A percentile compares a stretch with the other conserved stretches of the same genome.
phyloP scores from a whole-genome alignment of 2,329 filamentous ascomycete species.

The Trichoderma afroharzianum region DNA sequence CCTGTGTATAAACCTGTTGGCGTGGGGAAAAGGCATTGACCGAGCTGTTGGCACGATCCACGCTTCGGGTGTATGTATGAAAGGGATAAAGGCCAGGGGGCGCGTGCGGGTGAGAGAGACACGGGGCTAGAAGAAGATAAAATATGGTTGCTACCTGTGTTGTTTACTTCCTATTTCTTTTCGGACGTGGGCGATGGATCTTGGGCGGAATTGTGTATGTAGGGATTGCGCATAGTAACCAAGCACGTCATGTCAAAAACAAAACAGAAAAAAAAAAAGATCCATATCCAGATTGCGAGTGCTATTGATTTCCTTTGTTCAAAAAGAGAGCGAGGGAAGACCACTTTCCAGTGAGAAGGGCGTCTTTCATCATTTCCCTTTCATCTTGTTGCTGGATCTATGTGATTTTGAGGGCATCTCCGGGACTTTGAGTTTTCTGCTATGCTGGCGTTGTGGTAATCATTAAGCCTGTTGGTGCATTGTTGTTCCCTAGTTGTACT shows the following conservation, averaged over 20 bases:
- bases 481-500: background rate
- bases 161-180: slow-evolving; percentile 27
- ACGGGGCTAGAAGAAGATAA: slow-evolving; percentile 12
- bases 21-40: slow-evolving; percentile 7
- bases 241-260: slow-evolving; percentile 24
- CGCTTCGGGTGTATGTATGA: slow-evolving; percentile 15
- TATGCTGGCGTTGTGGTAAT: background rate
- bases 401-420: background rate
- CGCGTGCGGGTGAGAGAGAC: background rate
- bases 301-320: background rate
- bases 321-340: background rate
- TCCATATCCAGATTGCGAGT: background rate
- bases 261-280: background rate
- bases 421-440: background rate
- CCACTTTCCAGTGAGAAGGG: background rate
- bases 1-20: slow-evolving; percentile 15
- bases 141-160: slow-evolving; percentile 31
- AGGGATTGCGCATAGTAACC: slow-evolving; percentile 31
- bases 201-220: slow-evolving; percentile 29
- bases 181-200: slow-evolving; percentile 23
- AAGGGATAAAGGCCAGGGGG: slow-evolving; percentile 1
- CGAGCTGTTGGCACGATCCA: background rate
- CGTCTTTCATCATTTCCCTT: background rate
- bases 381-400: background rate
- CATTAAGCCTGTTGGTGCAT: background rate